These are phyloP conservation scores for Syzygium oleosum DNA, from an alignment of 345 rosid species.

Conservation along the genomic window DNA sequence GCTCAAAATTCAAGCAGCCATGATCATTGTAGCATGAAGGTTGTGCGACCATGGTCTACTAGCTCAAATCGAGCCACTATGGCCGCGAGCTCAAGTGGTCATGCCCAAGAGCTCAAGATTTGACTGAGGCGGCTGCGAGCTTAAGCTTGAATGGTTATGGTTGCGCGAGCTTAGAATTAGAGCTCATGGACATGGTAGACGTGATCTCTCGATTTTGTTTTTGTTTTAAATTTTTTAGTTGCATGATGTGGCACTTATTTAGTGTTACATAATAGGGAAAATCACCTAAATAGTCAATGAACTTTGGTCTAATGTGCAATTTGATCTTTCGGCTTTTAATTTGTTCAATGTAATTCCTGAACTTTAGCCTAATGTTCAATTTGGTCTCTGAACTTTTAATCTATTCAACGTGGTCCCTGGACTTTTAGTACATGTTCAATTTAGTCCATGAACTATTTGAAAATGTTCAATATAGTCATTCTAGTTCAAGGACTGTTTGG, in stretches of 20 bases:
- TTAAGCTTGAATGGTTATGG: background rate
- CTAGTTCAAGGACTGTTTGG: fast-evolving
- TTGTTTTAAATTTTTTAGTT: background rate
- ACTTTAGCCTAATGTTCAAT: no score
- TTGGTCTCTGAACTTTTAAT: no score
- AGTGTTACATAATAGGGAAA: background rate
- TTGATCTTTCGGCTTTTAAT: no score
- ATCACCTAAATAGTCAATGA: no score
- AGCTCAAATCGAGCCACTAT: background rate
- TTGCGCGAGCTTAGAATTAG: background rate
- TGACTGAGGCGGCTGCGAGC: background rate
- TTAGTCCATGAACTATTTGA: no score
- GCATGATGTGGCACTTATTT: fast-evolving
- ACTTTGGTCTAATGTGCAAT: no score
- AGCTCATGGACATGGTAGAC: background rate
- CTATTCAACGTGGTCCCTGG: no score
- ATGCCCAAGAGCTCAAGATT: background rate
- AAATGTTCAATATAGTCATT: no score
- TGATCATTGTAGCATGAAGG: background rate
- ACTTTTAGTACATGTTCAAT: no score
- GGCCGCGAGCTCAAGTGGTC: background rate
- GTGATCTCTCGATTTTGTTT: background rate
- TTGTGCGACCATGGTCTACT: background rate
- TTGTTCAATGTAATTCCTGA: no score
- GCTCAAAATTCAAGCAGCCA: background rate